Percentiles rank a stretch among this genome's conserved stretches.
Evolutionary conservation across 352 stramenopile species (phyloP).

Genomic region (Pythium graminicola): DNA sequence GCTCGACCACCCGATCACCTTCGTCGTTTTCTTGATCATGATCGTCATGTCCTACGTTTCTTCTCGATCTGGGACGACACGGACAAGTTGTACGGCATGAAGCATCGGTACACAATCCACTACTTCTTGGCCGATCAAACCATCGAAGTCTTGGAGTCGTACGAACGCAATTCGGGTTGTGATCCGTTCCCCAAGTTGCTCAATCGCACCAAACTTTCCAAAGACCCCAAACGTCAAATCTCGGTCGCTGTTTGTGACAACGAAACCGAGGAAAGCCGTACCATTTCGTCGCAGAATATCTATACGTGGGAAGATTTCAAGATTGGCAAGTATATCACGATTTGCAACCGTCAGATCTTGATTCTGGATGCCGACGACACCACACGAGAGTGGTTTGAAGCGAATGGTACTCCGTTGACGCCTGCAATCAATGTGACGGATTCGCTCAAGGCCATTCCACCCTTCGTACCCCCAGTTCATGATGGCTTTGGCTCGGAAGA

Average conservation of each 20-base stretch:
- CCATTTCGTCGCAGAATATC: no score
- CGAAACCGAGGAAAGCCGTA: no score
- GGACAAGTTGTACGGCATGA: conserved; percentile 70
- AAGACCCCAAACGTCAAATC: conserved; percentile 59
- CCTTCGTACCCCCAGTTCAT: conserved; percentile 51
- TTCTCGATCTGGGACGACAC: conserved; percentile 81
- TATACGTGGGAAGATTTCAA: conserved; percentile 66
- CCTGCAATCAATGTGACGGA: no score
- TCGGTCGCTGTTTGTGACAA: no score
- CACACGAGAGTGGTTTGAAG: conserved; percentile 71
- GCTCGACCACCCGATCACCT: conserved; percentile 72
- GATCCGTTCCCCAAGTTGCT: conserved; percentile 77
- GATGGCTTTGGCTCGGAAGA: conserved; percentile 75
- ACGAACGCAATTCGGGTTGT: conserved; percentile 70
- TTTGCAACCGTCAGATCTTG: conserved; percentile 58
- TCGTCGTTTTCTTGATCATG: conserved; percentile 83
- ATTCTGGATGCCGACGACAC: conserved; percentile 75
- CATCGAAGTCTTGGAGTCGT: conserved; percentile 84
- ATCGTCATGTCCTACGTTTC: conserved; percentile 83
- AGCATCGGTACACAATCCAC: conserved; percentile 73
- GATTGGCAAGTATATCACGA: conserved; percentile 58
- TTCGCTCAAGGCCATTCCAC: no score
- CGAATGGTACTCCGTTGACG: no score
- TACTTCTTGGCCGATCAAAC: conserved; percentile 88
- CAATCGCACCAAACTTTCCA: conserved; percentile 51